A percentile compares a stretch with the other conserved stretches of the same genome.
phyloP scores from a whole-genome alignment of 768 basidiomycete genomes.

The Boletellus ananas region DNA sequence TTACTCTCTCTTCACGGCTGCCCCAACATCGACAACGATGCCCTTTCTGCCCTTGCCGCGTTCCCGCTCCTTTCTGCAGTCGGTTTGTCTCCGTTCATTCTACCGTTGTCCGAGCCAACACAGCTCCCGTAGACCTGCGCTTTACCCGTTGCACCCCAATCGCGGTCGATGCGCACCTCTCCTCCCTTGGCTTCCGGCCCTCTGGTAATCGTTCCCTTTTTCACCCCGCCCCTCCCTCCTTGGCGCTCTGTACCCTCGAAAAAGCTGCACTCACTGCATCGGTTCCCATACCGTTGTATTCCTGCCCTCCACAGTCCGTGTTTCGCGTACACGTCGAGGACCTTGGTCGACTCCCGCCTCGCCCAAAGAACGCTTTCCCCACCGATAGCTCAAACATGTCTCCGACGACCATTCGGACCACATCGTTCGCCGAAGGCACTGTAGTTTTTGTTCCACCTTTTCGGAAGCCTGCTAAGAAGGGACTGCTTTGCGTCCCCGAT shows the following conservation, averaged over 20 bases:
- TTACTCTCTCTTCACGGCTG: constrained; percentile 57
- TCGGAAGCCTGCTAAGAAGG: constrained; percentile 2
- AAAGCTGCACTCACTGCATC: constrained; percentile 9
- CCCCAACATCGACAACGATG: constrained; percentile 41
- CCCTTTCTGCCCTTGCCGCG: constrained; percentile 37
- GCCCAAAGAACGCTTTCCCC: not conserved
- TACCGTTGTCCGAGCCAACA: not conserved
- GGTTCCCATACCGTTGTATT: constrained; percentile 24
- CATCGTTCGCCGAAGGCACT: constrained; percentile 8
- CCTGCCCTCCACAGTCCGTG: constrained; percentile 22
- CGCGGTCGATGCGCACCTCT: constrained; percentile 14
- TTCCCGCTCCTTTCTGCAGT: constrained; percentile 61
- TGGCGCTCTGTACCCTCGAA: constrained; percentile 34
- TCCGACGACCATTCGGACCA: constrained; percentile 1
- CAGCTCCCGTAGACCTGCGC: constrained; percentile 40
- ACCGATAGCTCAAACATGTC: not conserved
- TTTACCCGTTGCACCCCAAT: constrained; percentile 41
- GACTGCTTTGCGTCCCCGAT: not conserved
- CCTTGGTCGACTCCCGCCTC: constrained; percentile 6
- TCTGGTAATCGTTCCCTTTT: constrained; percentile 33
- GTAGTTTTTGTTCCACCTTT: constrained; percentile 20
- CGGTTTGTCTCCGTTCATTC: constrained; percentile 39
- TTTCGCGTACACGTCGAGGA: constrained; percentile 28
- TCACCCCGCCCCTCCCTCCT: constrained; percentile 39
- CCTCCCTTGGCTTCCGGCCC: constrained; percentile 26